Evolutionary conservation across 306 rosid genomes (phyloP).

Genomic region (Sesbania bispinosa): DNA sequence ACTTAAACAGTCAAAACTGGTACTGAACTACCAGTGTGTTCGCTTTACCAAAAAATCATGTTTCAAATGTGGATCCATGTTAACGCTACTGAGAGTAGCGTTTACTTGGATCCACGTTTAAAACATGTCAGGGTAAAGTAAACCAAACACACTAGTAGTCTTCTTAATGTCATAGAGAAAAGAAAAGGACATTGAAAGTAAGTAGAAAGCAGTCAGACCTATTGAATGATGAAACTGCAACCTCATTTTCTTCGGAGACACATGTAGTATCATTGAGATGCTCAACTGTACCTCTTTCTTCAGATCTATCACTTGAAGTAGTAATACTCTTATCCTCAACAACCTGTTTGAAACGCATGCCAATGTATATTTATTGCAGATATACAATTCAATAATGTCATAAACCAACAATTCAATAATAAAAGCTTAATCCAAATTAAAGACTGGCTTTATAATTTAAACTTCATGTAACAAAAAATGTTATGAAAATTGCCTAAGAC

Average conservation of each 20-base stretch:
- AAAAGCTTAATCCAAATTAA: slow-evolving; percentile 12
- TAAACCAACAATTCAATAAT: slow-evolving; percentile 1
- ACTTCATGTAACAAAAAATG: slow-evolving; percentile 3
- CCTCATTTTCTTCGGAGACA: slow-evolving; percentile 23
- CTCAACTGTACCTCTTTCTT: slow-evolving; percentile 19
- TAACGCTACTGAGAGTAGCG: no score
- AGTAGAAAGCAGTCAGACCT: slow-evolving; percentile 37
- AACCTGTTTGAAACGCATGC: slow-evolving; percentile 42
- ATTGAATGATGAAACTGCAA: slow-evolving; percentile 28
- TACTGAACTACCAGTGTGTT: not conserved
- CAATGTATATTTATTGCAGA: not conserved
- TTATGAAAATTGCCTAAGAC: not conserved
- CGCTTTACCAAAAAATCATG: no score
- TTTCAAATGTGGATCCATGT: no score
- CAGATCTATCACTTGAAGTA: slow-evolving; percentile 13
- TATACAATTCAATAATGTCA: not conserved
- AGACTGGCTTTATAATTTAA: not conserved
- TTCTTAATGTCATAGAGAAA: not conserved
- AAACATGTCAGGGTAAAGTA: no score
- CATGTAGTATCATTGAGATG: slow-evolving; percentile 11
- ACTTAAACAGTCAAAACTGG: not conserved
- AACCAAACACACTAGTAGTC: not conserved
- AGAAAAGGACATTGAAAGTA: slow-evolving; percentile 9
- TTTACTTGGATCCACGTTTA: no score
- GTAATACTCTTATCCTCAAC: slow-evolving; percentile 16